These are phyloP conservation scores for Cryptosporidium tyzzeri DNA, from an alignment of 169 alveolate genomes.

Conservation along the genomic window DNA sequence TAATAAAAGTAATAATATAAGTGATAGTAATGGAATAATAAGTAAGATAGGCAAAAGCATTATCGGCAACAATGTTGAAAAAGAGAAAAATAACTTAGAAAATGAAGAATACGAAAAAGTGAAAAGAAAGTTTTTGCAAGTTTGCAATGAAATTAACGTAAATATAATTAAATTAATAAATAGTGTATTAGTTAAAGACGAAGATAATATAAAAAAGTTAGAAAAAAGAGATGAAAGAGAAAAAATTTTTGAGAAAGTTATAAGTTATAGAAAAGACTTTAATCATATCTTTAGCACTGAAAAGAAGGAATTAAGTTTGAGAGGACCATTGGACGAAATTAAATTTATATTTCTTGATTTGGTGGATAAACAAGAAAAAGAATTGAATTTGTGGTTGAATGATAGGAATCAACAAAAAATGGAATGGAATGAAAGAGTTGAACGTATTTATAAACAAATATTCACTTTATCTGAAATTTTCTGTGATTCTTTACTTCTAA, in stretches of 20 bases:
- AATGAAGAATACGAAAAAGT: neutral
- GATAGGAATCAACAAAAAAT: neutral
- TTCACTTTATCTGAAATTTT: slow-evolving; percentile 7
- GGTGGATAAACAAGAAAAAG: slow-evolving; percentile 43
- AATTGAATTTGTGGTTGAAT: slow-evolving; percentile 9
- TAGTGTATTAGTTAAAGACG: neutral
- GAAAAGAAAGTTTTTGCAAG: neutral
- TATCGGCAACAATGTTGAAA: neutral
- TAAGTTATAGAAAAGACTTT: neutral
- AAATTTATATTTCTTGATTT: slow-evolving; percentile 15
- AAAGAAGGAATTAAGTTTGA: neutral
- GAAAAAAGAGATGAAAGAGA: slow-evolving; percentile 8
- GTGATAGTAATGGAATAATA: neutral
- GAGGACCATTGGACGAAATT: neutral
- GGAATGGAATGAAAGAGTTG: slow-evolving; percentile 5
- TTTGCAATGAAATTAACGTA: slow-evolving; percentile 3
- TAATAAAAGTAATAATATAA: neutral
- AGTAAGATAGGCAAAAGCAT: neutral
- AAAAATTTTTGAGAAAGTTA: slow-evolving; percentile 3
- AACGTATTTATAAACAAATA: slow-evolving; percentile 15
- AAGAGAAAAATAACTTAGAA: neutral
- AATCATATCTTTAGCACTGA: neutral
- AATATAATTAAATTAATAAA: slow-evolving; percentile 10
- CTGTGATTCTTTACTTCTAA: slow-evolving; percentile 26
- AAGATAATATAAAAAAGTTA: slow-evolving; percentile 2